phyloP scores from a whole-genome alignment of 164 flowering plant genomes.

The Umbellularia californica region DNA sequence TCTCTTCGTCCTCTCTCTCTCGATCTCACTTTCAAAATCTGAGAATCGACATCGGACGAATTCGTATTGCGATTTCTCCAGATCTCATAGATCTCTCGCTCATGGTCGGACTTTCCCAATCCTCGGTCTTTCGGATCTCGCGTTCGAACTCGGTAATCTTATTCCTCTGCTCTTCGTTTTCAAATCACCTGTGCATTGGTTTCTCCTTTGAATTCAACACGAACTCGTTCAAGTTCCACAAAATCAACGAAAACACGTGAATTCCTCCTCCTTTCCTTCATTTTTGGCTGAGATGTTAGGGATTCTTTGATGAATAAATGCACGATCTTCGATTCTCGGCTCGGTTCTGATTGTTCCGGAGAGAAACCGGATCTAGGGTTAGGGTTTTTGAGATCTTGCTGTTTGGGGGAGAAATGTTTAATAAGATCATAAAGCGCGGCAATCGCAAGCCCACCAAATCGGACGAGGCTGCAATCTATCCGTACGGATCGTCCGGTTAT shows the following conservation, averaged over 20 bases:
- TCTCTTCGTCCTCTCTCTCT: too few relatives aligned
- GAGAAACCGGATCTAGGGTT: background rate
- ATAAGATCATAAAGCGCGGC: slow-evolving; percentile 48
- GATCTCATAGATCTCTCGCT: background rate
- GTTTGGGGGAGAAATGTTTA: slow-evolving; percentile 29
- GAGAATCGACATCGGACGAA: too few relatives aligned
- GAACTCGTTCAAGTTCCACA: background rate
- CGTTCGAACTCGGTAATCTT: background rate
- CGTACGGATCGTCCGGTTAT: slow-evolving; percentile 5
- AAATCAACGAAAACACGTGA: background rate
- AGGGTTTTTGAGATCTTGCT: background rate
- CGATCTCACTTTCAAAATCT: too few relatives aligned
- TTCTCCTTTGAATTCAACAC: background rate
- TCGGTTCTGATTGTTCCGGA: background rate
- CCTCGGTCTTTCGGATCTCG: background rate
- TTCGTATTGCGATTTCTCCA: background rate
- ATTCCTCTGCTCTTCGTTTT: background rate
- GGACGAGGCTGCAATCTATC: slow-evolving; percentile 23
- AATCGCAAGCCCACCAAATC: slow-evolving; percentile 34
- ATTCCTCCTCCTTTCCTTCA: background rate
- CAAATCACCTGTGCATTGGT: background rate
- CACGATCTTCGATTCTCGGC: background rate
- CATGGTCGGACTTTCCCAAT: background rate
- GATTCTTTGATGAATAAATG: background rate
- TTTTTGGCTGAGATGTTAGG: background rate